Evolutionary conservation across 2,329 filamentous ascomycete genomes (phyloP), one percentile per base, ranked within the genome.

Genomic region (Emergomyces pasteurianus): DNA sequence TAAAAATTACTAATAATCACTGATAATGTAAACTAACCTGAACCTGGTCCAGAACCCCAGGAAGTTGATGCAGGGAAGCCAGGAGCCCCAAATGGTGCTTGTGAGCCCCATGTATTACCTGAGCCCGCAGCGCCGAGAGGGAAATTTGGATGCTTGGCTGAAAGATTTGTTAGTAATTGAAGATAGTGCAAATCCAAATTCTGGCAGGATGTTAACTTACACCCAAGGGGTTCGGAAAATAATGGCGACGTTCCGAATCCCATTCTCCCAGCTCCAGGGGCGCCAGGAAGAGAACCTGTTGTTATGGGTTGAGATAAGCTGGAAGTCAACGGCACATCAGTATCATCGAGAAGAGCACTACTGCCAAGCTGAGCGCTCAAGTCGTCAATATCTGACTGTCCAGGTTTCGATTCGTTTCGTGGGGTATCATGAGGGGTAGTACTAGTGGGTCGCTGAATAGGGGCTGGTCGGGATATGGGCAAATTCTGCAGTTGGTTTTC

Each of bases 401-500:
- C 70, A 49, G 71, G 72, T 62, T 72, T 70, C 23, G 78, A 75
- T 36, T 75, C 71, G 36, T 74, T 71, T 46, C 71, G 71, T 60
- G 71, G 73, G 64, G 71, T 74, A 49, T 80, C 80, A 60, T 77
- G 78, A 36, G 82, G 81, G 63, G 80, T 80, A 10, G 81, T 84
- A 71, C 91, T 96, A 18, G 86, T 86, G 0, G 94, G 92, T 40
- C 91, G 84, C 64, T 92, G 90, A 64, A 97, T 96, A 0, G 92
- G 92, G 28, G 89, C 84, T 31, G 92, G 92, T 59, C 91, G 83
- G 53, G 87, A 83, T 63, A 95, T 92, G 1, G 89, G 89, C 64
- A 90, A 86, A 40, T 86, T 80, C 59, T 83, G 78, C 12, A 79
- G 73, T 31, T 80, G 76, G 18, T 78, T 78, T 9, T 92, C 88